Evolutionary conservation across 345 rosid species (phyloP).

Genomic region (Angophora floribunda): DNA sequence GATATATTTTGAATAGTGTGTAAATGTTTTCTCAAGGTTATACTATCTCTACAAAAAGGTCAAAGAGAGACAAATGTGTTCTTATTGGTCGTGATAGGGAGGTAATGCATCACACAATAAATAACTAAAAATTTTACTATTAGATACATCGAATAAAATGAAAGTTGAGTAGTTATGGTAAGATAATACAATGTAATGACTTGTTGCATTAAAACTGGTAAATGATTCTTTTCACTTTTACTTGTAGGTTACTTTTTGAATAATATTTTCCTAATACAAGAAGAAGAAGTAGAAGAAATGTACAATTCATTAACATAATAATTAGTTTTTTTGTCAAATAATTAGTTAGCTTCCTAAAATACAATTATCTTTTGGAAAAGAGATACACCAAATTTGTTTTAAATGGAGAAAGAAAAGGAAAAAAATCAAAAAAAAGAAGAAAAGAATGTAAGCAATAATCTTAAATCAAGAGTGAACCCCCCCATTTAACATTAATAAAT

Average conservation of each 20-base stretch:
- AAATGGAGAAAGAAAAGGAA: neutral
- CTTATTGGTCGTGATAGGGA: neutral
- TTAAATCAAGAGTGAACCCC: neutral
- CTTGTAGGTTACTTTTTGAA: neutral
- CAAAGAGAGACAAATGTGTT: neutral
- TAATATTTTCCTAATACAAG: no score
- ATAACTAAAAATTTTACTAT: neutral
- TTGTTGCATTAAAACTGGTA: no score
- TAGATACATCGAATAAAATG: neutral
- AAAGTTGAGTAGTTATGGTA: neutral
- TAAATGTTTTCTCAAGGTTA: neutral
- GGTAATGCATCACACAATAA: neutral
- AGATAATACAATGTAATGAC: neutral
- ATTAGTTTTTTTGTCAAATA: neutral
- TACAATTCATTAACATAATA: neutral
- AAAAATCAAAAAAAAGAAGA: rapidly evolving
- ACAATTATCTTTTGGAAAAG: neutral
- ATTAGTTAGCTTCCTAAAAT: no score
- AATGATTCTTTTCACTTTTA: neutral
- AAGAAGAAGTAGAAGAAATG: neutral
- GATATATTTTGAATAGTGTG: neutral
- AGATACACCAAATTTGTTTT: neutral
- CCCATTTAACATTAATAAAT: neutral
- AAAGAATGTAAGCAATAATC: neutral
- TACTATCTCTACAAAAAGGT: neutral